Evolutionary conservation across 2,329 filamentous ascomycete species (phyloP), one percentile per base, ranked within the genome.

Genomic region (Eutypella sp.): DNA sequence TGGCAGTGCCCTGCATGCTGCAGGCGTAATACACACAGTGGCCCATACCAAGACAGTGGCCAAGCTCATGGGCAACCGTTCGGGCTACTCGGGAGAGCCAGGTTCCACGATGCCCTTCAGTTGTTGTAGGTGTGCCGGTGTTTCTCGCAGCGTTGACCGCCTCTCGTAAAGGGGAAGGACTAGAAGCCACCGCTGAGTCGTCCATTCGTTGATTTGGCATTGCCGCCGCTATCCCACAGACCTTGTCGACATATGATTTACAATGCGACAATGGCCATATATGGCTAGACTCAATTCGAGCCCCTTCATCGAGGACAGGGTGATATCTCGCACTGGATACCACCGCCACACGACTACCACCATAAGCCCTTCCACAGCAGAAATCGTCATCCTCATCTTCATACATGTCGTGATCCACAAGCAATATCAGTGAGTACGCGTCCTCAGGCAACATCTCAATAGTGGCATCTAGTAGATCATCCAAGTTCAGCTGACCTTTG

Each of bases 11-110:
- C 57, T 85, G 81, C 81, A 85, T 83, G 2, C 73, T 69, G 52
- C 81, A 86, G 0, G 81, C 79, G 52, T 80, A 84, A 54, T 81
- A 85, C 0, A 76, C 66, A 57, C 84, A 88, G 57, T 88, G 84
- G 7, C 63, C 82, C 13, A 88, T 69, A 0, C 78, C 80, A 31
- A 88, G 74, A 56, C 82, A 87, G 59, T 87, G 84, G 0, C 81
- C 79, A 0, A 87, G 62, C 56, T 88, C 84, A 57, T 87, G 84
- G 2, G 73, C 72, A 1, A 75, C 76, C 0, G 83, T 85, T 41
- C 74, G 75, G 43, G 70, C 79, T 2, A 79, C 60, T 10, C 76
- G 70, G 9, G 71, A 72, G 13, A 86, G 71, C 80, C 82, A 87
- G 2, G 83, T 57, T 0, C 63, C 70, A 0, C 61, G 55, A 1